phyloP scores from a whole-genome alignment of 164 flowering plant genomes.

The Malania oleifera region DNA sequence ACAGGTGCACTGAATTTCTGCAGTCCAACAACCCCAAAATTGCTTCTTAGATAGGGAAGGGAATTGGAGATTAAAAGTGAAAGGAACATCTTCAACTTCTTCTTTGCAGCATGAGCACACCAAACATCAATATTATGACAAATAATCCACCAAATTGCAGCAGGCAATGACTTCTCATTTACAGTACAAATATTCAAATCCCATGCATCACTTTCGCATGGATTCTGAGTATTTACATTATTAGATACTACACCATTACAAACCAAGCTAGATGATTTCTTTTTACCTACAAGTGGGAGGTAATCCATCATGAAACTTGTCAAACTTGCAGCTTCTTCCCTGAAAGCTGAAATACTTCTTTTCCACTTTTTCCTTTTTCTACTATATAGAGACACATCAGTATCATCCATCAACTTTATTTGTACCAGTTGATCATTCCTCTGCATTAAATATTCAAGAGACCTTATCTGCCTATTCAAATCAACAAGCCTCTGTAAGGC shows the following conservation, averaged over 20 bases:
- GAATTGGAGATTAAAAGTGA: constrained; percentile 35
- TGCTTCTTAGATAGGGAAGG: constrained; percentile 19
- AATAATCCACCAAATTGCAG: constrained; percentile 72
- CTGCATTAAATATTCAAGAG: constrained; percentile 49
- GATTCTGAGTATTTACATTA: constrained; percentile 6
- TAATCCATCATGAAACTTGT: constrained; percentile 42
- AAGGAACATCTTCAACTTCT: constrained; percentile 63
- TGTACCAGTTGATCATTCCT: constrained; percentile 20
- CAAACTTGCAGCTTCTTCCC: constrained; percentile 60
- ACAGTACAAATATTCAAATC: constrained; percentile 44
- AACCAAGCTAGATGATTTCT: constrained; percentile 13
- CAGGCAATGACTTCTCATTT: constrained; percentile 40
- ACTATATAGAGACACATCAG: constrained; percentile 12
- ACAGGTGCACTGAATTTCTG: constrained; percentile 3
- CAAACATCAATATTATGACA: constrained; percentile 79
- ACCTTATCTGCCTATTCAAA: constrained; percentile 59
- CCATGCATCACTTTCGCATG: constrained; percentile 32
- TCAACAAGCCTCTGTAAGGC: constrained; percentile 82
- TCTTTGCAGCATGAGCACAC: constrained; percentile 63
- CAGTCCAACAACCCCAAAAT: constrained; percentile 9
- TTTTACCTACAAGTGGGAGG: constrained; percentile 24
- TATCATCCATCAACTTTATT: constrained; percentile 28
- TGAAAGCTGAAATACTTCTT: constrained; percentile 25
- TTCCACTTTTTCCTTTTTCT: constrained; percentile 37
- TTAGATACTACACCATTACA: constrained; percentile 12